Conservation (phyloP, 345 rosid species). For the Rhodamnia argentea region DNA sequence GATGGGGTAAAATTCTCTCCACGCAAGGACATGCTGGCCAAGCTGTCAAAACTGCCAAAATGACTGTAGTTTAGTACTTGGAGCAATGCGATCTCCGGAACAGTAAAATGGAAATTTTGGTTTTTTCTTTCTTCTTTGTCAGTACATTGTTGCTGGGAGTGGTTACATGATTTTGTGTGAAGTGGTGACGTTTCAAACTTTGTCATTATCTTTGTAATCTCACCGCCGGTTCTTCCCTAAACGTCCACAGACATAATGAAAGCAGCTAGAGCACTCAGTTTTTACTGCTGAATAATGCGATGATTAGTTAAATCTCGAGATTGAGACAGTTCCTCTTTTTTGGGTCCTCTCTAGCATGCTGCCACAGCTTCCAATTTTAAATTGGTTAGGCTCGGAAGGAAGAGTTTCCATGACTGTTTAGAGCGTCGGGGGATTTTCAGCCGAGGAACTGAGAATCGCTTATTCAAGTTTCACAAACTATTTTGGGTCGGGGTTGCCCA, state of each 20-base stretch:
- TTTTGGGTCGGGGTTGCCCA: neutral
- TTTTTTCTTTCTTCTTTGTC: neutral
- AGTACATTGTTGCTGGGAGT: constrained; percentile 5
- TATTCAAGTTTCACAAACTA: neutral
- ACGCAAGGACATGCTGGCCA: neutral
- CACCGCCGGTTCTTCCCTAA: neutral
- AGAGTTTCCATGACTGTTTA: neutral
- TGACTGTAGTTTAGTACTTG: neutral
- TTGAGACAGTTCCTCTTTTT: neutral
- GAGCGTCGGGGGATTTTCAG: neutral
- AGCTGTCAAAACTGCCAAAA: neutral
- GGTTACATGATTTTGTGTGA: constrained; percentile 12
- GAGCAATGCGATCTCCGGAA: neutral
- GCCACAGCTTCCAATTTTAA: neutral
- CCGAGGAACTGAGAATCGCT: accelerated
- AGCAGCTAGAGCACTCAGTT: neutral
- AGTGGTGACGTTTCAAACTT: constrained; percentile 1
- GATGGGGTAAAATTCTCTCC: neutral
- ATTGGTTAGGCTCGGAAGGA: neutral
- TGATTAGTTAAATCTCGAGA: neutral
- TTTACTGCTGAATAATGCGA: neutral
- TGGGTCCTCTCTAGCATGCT: neutral
- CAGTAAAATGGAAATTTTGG: neutral
- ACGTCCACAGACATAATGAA: neutral
- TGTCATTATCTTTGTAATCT: neutral